Evolutionary conservation across 768 basidiomycete species (phyloP).

Genomic region (Leccinum sublutescens): DNA sequence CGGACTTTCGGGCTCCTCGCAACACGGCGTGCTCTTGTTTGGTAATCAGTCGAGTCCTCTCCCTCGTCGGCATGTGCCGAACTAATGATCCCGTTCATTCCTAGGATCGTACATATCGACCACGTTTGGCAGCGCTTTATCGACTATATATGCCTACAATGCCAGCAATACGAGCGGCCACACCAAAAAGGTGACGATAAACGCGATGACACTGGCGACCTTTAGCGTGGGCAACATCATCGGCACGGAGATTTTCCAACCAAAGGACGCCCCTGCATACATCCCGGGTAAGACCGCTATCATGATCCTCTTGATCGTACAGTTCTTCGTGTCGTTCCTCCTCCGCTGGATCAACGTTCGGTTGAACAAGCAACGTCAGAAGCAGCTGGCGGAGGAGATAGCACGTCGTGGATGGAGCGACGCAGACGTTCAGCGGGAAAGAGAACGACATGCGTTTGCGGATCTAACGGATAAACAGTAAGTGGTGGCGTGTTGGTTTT

Average conservation of each 20-base stretch:
- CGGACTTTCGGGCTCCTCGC: slow-evolving; percentile 46
- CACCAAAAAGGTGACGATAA: slow-evolving; percentile 65
- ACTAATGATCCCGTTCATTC: neutral
- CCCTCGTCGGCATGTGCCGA: neutral
- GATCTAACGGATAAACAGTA: slow-evolving; percentile 66
- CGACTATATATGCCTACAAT: slow-evolving; percentile 62
- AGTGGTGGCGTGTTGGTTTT: slow-evolving; percentile 25
- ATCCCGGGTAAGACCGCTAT: slow-evolving; percentile 68
- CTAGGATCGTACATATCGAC: slow-evolving; percentile 48
- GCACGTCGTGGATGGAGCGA: slow-evolving; percentile 53
- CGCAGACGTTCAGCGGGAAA: slow-evolving; percentile 53
- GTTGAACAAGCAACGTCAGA: slow-evolving; percentile 49
- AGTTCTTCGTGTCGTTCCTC: slow-evolving; percentile 46
- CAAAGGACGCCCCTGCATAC: slow-evolving; percentile 59
- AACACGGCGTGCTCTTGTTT: slow-evolving; percentile 55
- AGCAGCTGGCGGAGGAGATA: slow-evolving; percentile 42
- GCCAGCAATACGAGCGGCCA: slow-evolving; percentile 63
- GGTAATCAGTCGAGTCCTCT: slow-evolving; percentile 34
- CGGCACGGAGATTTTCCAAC: slow-evolving; percentile 62
- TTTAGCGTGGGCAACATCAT: slow-evolving; percentile 61
- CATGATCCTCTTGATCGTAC: slow-evolving; percentile 53
- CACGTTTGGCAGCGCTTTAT: slow-evolving; percentile 60
- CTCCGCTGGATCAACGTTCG: slow-evolving; percentile 55
- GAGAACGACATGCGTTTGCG: slow-evolving; percentile 59
- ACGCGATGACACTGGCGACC: slow-evolving; percentile 54